A percentile compares a stretch with the other conserved stretches of the same genome.
Evolutionary conservation across 2,329 filamentous ascomycete species (phyloP).

Genomic region (Ascochyta rabiei): DNA sequence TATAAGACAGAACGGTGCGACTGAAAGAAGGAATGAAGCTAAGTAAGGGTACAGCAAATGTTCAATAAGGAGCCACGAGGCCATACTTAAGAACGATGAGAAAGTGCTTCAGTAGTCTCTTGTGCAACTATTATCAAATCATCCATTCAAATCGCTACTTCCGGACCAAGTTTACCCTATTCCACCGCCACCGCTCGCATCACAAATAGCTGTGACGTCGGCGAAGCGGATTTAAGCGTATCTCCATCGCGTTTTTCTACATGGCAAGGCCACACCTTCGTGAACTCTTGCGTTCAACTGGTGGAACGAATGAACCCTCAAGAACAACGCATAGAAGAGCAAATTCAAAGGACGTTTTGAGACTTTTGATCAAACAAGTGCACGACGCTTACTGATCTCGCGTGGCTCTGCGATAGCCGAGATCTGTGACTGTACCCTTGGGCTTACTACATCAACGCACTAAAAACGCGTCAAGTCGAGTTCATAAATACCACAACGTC

Average conservation of each 20-base stretch:
- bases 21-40: not conserved
- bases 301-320: no score
- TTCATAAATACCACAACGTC: constrained; percentile 6
- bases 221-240: constrained; percentile 1
- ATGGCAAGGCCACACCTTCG: not conserved
- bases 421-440: constrained; percentile 1
- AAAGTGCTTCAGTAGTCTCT: not conserved
- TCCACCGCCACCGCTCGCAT: not conserved
- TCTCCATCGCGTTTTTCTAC: not conserved
- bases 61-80: not conserved
- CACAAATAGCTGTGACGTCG: not conserved
- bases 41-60: not conserved
- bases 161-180: not conserved
- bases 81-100: constrained; percentile 1
- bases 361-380: not conserved
- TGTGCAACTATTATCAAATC: not conserved
- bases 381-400: not conserved
- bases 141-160: not conserved
- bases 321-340: not conserved
- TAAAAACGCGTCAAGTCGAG: not conserved
- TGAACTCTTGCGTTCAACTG: not conserved
- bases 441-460: constrained; percentile 17
- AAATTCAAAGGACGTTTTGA: not conserved
- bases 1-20: no score
- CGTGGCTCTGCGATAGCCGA: constrained; percentile 18